Base-by-base conservation (phyloP, 2,329 filamentous ascomycete species). In the Clarireedia paspali region DNA sequence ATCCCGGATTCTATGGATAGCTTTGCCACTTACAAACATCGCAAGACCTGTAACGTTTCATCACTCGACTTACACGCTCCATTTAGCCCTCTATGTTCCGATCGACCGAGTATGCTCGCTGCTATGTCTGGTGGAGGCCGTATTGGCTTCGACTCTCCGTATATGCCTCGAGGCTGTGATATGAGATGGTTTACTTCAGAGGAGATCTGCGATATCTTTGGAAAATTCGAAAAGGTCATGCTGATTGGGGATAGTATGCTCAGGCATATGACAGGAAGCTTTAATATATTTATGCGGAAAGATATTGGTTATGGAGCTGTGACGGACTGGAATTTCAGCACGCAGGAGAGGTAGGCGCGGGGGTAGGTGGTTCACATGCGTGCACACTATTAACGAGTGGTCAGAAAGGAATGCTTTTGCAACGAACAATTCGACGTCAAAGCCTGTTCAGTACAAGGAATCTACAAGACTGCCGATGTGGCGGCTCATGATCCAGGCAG, bases 161-260 rank as follows among this genome's bases (percentile, higher is more conserved):
- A 74, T 59, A 69, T 74, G 61, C 72, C 75, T 47, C 67, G 72
- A 40, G 71, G 65, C 17, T 78, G 75, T 51, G 74, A 76, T 55
- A 75, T 77, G 72, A 67, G 69, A 12, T 78, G 74, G 75, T 76
- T 74, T 57, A 70, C 66, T 6, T 76, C 75, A 1, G 67, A 70
- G 53, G 73, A 78, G 57, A 68, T 73, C 7, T 78, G 75, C 57
- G 70, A 74, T 54, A 74, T 77, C 34, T 60, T 77, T 12, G 68
- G 68, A 14, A 67, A 74, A 3, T 78, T 75, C 59, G 73, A 75
- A 20, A 75, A 75, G 56, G 71, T 78, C 38, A 64, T 77, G 42
- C 62, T 77, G n/a, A 65, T 75, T 5, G 75, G 74, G 4, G 75
- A 77, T 59, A 77, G 74, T 14, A 77, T 77, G 75, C 63, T 77